Evolutionary conservation across 2,329 filamentous ascomycete genomes (phyloP), one percentile per base, ranked within the genome.

Genomic region (Intubia oerlemansii): DNA sequence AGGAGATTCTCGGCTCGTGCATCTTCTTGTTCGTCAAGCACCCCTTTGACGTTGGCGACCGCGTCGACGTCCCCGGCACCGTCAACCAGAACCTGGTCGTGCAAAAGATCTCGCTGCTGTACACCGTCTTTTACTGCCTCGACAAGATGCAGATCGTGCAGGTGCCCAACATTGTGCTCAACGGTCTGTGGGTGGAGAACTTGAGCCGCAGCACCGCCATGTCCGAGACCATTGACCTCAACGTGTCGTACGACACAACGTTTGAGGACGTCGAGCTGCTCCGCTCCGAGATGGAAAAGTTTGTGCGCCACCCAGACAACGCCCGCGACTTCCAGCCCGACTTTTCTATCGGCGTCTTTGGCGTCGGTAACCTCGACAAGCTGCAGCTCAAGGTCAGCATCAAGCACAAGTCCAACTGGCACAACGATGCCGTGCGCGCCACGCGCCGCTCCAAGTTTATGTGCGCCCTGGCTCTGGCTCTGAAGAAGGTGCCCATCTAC

Each of bases 21-120:
- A 92, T 98, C 44, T 98, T 98, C 57, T 57, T 98, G 2, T 98
- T 98, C 43, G 81, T 95, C 57, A 98, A 98, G 58, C 88, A 98
- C 48, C 85, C 88, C 0, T 95, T 78, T 48, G 88, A 98, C 46
- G 82, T 95, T 14, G 84, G 85, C 35, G 88, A 98, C 48, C 74
- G 88, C 16, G 79, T 95, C 24, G 82, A 93, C 42, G 76, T 95
- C 37, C 54, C 48, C 29, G 59, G 59, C 11, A 47, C 52, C 7
- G 52, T 57, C 36, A 54, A 56, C 34, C 62, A 73, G 38, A 62
- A 70, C 40, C 69, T 91, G 40, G 60, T 81, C 5, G 88, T 98
- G 9, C 82, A 95, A 50, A 79, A 84, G 47, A 95, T 95, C 41
- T 92, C 84, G 3, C 64, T 98, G 17, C 62, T 98, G 4, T 95